Conservation (phyloP, 208 protist genomes). For the Leishmania tropica region DNA sequence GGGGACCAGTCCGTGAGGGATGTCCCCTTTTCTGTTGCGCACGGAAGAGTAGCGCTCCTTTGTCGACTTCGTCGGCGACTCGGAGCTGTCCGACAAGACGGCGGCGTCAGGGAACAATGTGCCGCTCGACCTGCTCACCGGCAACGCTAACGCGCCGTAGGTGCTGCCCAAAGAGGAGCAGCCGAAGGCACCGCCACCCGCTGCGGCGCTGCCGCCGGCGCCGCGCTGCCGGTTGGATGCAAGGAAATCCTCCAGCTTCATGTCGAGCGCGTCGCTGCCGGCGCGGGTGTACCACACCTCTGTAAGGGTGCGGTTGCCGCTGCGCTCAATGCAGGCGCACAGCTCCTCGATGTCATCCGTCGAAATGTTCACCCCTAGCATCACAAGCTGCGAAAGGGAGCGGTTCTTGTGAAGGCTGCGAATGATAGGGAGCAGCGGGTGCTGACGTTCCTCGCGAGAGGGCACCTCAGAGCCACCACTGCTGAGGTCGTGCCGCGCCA, state of each 20-base stretch:
- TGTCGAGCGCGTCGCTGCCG: slow-evolving; percentile 51
- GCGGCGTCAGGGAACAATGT: slow-evolving; percentile 23
- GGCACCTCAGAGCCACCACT: slow-evolving; percentile 19
- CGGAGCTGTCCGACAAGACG: slow-evolving; percentile 12
- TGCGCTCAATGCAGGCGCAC: slow-evolving; percentile 64
- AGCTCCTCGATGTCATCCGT: slow-evolving; percentile 73
- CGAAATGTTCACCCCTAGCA: slow-evolving; percentile 60
- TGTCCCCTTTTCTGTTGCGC: slow-evolving; percentile 12
- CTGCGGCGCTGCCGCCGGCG: slow-evolving; percentile 4
- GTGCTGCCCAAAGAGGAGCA: slow-evolving; percentile 26
- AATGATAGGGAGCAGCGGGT: slow-evolving; percentile 67
- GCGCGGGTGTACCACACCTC: slow-evolving; percentile 54
- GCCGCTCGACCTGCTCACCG: slow-evolving; percentile 5
- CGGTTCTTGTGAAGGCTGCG: slow-evolving; percentile 55
- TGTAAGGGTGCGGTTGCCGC: slow-evolving; percentile 48
- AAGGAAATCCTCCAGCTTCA: slow-evolving; percentile 72
- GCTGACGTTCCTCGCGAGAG: slow-evolving; percentile 38
- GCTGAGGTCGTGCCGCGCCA: slow-evolving; percentile 21
- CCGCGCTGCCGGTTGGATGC: slow-evolving; percentile 39
- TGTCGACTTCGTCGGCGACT: slow-evolving; percentile 7
- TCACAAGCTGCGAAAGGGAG: slow-evolving; percentile 46
- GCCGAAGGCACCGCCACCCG: slow-evolving; percentile 4
- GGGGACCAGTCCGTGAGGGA: background rate
- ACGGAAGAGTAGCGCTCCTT: background rate
- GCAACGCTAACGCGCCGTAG: background rate